phyloP scores from a whole-genome alignment of 164 flowering plant genomes.

The Macadamia integrifolia region DNA sequence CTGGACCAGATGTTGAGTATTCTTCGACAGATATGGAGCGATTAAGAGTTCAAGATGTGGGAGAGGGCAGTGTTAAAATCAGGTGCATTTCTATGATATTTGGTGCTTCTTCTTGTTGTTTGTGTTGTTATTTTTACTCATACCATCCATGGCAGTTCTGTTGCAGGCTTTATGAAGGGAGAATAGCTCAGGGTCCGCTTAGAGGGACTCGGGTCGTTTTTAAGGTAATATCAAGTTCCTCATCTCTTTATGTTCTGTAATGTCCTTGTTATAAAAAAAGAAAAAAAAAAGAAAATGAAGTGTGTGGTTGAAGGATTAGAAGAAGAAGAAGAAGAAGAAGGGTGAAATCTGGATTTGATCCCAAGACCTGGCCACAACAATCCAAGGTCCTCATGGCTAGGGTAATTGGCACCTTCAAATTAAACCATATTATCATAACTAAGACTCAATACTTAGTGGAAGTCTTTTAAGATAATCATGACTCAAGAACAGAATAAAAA shows the following conservation, averaged over 20 bases:
- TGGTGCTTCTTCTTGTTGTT: not conserved
- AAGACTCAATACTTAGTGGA: too few species aligned
- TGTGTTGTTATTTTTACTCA: slow-evolving; percentile 25
- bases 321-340: too few species aligned
- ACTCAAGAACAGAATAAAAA: too few species aligned
- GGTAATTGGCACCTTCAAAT: too few species aligned
- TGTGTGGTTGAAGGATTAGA: too few species aligned
- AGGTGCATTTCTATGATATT: slow-evolving; percentile 39
- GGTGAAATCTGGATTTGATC: too few species aligned
- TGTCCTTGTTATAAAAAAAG: too few species aligned
- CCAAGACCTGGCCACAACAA: too few species aligned
- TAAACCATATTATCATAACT: too few species aligned
- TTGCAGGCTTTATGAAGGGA: slow-evolving; percentile 91
- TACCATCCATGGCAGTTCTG: slow-evolving; percentile 44
- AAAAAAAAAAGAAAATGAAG: too few species aligned
- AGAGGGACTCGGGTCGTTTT: slow-evolving; percentile 63
- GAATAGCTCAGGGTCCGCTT: slow-evolving; percentile 66
- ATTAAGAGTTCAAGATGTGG: slow-evolving; percentile 73
- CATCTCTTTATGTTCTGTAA: not conserved
- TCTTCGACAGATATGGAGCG: slow-evolving; percentile 42
- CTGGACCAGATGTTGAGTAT: slow-evolving; percentile 31
- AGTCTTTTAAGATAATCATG: too few species aligned
- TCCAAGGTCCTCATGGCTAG: too few species aligned
- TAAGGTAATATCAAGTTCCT: slow-evolving; percentile 46
- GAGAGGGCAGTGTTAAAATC: slow-evolving; percentile 81